Conservation (phyloP, 2,329 filamentous ascomycete species). For the Colletotrichum tofieldiae region DNA sequence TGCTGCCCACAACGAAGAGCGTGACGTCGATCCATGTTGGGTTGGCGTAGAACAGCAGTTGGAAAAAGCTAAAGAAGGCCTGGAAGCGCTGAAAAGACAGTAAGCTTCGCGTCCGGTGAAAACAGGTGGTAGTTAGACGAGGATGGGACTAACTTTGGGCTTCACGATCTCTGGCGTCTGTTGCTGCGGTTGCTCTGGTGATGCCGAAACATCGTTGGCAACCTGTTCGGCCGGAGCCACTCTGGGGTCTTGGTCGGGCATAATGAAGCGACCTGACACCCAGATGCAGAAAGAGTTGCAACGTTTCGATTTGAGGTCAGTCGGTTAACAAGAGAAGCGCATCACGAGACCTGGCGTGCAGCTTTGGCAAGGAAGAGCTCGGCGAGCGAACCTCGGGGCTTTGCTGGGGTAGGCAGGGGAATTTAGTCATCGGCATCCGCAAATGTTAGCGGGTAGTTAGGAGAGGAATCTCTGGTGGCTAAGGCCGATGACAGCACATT, state of each 20-base stretch:
- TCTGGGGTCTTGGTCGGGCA: slow-evolving; percentile 24
- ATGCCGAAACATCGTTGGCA: background rate
- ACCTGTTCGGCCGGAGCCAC: slow-evolving; percentile 15
- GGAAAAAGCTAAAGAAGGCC: slow-evolving; percentile 29
- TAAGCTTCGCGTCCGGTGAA: slow-evolving; percentile 12
- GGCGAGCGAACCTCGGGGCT: background rate
- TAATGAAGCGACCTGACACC: slow-evolving; percentile 16
- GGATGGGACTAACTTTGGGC: slow-evolving; percentile 8
- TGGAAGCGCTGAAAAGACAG: slow-evolving; percentile 21
- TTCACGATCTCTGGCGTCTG: background rate
- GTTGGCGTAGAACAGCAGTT: slow-evolving; percentile 32
- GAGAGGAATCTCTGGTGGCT: background rate
- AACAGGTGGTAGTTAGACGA: background rate
- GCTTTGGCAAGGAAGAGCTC: slow-evolving; percentile 18
- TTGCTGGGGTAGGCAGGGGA: background rate
- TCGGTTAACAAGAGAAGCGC: background rate
- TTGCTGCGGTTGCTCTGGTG: slow-evolving; percentile 9
- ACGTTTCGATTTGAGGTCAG: background rate
- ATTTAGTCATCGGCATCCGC: slow-evolving; percentile 6
- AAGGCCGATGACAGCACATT: slow-evolving; percentile 10
- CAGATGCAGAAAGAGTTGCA: background rate
- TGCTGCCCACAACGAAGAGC: slow-evolving; percentile 39
- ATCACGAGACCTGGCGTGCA: background rate
- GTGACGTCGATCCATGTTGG: slow-evolving; percentile 43
- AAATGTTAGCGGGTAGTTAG: slow-evolving; percentile 8